Base-by-base conservation (phyloP, 2,329 filamentous ascomycete genomes). In the Myrmaecium sp. region DNA sequence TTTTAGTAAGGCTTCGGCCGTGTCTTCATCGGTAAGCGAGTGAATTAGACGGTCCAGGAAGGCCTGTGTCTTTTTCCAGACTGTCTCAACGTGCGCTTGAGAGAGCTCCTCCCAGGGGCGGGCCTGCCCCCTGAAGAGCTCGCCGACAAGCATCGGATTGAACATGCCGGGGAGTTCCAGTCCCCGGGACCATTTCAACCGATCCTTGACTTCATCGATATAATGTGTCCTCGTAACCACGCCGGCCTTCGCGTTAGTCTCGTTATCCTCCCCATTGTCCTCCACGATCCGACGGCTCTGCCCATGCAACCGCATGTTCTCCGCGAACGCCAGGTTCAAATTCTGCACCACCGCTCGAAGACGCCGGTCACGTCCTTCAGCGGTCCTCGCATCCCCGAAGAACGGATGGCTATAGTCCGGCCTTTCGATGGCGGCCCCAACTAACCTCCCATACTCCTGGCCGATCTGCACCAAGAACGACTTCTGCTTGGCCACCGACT, bases 301-400 rank as follows among this genome's bases (percentile, higher is more conserved):
- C 0, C 66, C 64, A 1, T 39, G 31, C 1, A 33, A 21, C 1
- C 39, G 33, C 41, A 69, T 58, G 1, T 44, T 29, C 1, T 44
- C 33, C 0, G 57, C 49, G 35, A 72, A 73, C 0, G 52, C 44
- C 1, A 42, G 32, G 26, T 61, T 57, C 2, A 55, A 38, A 18
- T 60, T 58, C 27, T 67, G 62, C 1, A 68, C 47, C 1, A 60
- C 46, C 0, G 66, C 64, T 1, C 66, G 54, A 3, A 73, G 44
- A 1, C 66, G 56, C 20, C 49, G 55, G 6, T 20, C 10, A 6
- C 6, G 5, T 4, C 34, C 36, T 6, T 26, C 30, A 2, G 10
- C 14, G 4, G 31, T 33, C 4, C 25, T 30, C 2, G 35, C 34
- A 7, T 36, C 25, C 4, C 36, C 51, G 30, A 72, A 71, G 40